Evolutionary conservation across 202 grass and related monocot species (phyloP).

Genomic region (Zizania palustris): DNA sequence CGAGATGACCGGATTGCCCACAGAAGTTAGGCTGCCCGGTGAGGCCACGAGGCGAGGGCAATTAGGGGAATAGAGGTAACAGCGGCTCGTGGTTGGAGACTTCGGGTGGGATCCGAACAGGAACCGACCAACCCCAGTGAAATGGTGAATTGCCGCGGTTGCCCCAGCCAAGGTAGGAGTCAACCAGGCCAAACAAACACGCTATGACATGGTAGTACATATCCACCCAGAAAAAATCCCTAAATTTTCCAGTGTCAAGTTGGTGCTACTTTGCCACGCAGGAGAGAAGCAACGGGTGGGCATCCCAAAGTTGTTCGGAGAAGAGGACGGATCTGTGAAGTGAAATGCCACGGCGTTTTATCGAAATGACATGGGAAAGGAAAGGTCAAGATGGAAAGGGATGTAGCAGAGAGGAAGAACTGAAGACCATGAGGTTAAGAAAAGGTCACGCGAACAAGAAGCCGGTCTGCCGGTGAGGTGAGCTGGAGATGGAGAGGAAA

Average conservation of each 20-base stretch:
- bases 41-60: background rate
- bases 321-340: slow-evolving; percentile 22
- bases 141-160: slow-evolving; percentile 21
- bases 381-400: background rate
- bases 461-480: background rate
- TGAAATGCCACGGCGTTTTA: slow-evolving; percentile 1
- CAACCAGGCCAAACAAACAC: slow-evolving; percentile 31
- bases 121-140: background rate
- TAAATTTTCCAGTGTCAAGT: background rate
- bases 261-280: too few relatives aligned
- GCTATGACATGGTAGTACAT: background rate
- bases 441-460: slow-evolving; percentile 42
- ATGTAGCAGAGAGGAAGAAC: too few relatives aligned
- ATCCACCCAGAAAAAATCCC: slow-evolving; percentile 14
- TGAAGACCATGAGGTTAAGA: background rate
- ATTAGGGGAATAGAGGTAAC: slow-evolving; percentile 19
- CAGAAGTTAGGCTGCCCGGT: background rate
- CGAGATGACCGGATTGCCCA: slow-evolving; percentile 13
- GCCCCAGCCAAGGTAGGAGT: slow-evolving; percentile 17
- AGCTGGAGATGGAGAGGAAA: background rate
- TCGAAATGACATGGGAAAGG: background rate
- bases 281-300: too few relatives aligned
- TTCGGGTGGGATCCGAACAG: background rate
- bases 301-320: background rate
- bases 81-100: slow-evolving; percentile 3